phyloP scores from a whole-genome alignment of 345 rosid genomes.

The Cardamine resedifolia region DNA sequence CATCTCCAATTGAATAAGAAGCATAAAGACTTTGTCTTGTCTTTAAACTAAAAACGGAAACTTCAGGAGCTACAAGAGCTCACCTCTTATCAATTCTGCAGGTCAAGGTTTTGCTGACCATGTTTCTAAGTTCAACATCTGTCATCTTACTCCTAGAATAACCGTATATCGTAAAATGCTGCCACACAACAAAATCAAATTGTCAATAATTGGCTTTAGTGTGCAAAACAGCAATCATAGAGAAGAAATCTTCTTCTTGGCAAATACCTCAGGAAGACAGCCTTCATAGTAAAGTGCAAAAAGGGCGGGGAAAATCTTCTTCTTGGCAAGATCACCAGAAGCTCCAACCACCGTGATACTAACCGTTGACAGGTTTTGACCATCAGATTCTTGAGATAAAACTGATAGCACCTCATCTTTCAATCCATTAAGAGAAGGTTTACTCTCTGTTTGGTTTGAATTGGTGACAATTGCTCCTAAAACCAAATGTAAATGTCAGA shows the following conservation, averaged over 20 bases:
- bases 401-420: conserved; percentile 49
- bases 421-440: conserved; percentile 46
- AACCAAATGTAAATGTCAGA: conserved; percentile 5
- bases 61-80: conserved; percentile 1
- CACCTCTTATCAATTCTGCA: conserved; percentile 98
- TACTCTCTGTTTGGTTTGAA: conserved; percentile 41
- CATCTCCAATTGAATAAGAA: not conserved
- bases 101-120: conserved; percentile 96
- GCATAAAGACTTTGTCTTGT: not conserved
- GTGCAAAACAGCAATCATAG: conserved; percentile 3
- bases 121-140: conserved; percentile 81
- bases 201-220: not conserved
- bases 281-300: conserved; percentile 96
- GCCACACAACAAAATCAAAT: conserved; percentile 35
- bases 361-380: conserved; percentile 62
- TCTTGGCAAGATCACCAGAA: conserved; percentile 99
- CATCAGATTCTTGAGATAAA: conserved; percentile 47
- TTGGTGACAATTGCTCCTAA: conserved; percentile 66
- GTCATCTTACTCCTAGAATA: conserved; percentile 99
- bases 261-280: conserved; percentile 82
- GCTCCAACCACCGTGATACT: conserved; percentile 96
- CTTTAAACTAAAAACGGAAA: not conserved
- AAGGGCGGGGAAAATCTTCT: conserved; percentile 98
- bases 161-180: conserved; percentile 92
- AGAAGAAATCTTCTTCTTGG: not conserved